These are phyloP conservation scores for Thelephora terrestris DNA, from an alignment of 1,284 basidiomycete genomes.

Conservation along the genomic window DNA sequence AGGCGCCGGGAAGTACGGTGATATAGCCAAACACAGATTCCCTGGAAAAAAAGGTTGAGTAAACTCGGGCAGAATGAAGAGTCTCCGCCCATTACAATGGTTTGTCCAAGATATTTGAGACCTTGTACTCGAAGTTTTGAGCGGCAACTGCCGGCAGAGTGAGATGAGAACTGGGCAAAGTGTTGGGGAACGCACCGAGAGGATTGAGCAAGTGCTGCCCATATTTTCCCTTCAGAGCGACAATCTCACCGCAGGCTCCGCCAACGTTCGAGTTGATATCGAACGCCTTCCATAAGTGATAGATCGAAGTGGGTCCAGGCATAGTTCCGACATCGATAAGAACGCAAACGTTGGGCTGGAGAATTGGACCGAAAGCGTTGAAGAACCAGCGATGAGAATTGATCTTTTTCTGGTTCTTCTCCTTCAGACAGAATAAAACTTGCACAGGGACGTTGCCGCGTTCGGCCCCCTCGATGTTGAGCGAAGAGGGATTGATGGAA, in stretches of 20 bases:
- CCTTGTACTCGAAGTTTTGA: conserved; percentile 97
- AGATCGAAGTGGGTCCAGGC: conserved; percentile 84
- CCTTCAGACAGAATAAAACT: conserved; percentile 91
- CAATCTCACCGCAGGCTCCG: conserved; percentile 95
- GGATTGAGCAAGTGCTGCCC: conserved; percentile 75
- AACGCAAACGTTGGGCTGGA: conserved; percentile 86
- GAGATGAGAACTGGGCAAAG: conserved; percentile 1
- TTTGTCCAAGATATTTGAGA: conserved; percentile 89
- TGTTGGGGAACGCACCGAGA: conserved; percentile 38
- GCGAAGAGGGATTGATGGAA: conserved; percentile 60
- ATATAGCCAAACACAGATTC: conserved; percentile 88
- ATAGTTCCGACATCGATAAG: conserved; percentile 92
- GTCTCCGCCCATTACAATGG: conserved; percentile 42
- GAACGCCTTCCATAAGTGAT: conserved; percentile 96
- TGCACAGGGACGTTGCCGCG: conserved; percentile 82
- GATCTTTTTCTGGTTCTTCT: conserved; percentile 88
- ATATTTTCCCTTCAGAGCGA: conserved; percentile 82
- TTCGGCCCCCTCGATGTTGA: conserved; percentile 78
- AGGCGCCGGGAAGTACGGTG: conserved; percentile 87
- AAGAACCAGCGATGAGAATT: conserved; percentile 94
- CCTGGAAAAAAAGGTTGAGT: conserved; percentile 17
- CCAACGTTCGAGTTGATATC: conserved; percentile 94
- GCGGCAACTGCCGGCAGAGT: conserved; percentile 49
- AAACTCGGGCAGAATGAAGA: background rate
- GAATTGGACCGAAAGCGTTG: conserved; percentile 73